Evolutionary conservation across 2,329 filamentous ascomycete genomes (phyloP), one percentile per base, ranked within the genome.

Genomic region (Chaetomium strumarium): DNA sequence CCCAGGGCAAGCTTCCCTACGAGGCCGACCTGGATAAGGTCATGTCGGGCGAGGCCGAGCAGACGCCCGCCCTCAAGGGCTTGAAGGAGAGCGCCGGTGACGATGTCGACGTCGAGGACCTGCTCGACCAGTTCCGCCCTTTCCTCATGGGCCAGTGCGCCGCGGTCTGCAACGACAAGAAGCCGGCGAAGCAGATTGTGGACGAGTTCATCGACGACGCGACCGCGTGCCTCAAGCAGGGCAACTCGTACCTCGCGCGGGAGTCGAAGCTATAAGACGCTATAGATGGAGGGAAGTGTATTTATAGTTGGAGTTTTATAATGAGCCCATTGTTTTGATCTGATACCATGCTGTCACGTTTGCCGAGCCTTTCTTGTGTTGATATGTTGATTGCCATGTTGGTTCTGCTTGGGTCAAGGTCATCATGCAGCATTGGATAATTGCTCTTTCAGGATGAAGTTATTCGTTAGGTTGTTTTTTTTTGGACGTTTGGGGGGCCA

Each of bases 121-220:
- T 86, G 33, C 84, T 99, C 75, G 93, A 97, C 70, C 90, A 93
- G 67, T 91, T 90, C 65, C 81, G 90, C 54, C 91, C 91, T 13
- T 95, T 83, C 77, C 74, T 96, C 63, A 99, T 99, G 93, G 93
- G 93, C 70, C 95, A 97, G 80, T 92, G 88, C 56, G 88, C 93
- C 36, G 92, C 93, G 29, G 89, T 96, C 31, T 88, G 93, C 52
- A 93, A 92, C 66, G 90, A 97, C 75, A 87, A 85, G 78, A 95
- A 95, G 83, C 75, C 80, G 37, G 93, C 93, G 57, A 95, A 91
- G 80, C 88, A 72, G 16, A 92, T 99, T 56, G 86, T 99, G 37
- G 93, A 99, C 66, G 93, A 99, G 76, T 86, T 99, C 63, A 88
- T 99, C 58, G 72, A 75, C 48, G 91, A 95, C 66, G 93, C 91